Conservation (phyloP, 73 alveolate species). For the Tetrahymena elliotti region DNA sequence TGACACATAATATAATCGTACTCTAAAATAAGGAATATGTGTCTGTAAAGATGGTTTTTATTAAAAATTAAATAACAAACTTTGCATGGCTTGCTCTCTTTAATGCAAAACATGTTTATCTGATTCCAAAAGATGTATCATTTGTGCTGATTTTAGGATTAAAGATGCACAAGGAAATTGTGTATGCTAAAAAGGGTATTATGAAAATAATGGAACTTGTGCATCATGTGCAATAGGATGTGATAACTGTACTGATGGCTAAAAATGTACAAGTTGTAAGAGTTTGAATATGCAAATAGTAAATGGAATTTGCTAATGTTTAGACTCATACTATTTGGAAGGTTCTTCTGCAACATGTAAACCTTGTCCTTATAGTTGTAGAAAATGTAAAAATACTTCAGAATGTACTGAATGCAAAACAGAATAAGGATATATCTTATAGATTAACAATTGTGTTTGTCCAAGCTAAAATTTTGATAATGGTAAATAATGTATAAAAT, state of each 20-base stretch:
- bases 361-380: neutral
- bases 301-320: neutral
- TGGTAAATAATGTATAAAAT: neutral
- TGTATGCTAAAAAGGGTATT: neutral
- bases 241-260: neutral
- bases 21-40: neutral
- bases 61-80: neutral
- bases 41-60: neutral
- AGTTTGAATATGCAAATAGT: neutral
- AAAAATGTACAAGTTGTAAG: neutral
- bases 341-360: neutral
- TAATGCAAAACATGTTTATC: neutral
- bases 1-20: neutral
- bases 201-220: neutral
- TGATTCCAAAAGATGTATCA: neutral
- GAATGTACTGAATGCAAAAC: neutral
- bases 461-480: neutral
- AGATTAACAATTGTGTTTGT: neutral
- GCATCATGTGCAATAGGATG: neutral
- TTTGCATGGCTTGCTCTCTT: neutral
- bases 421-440: neutral
- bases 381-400: neutral
- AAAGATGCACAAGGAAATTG: neutral
- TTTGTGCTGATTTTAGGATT: neutral
- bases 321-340: neutral